These are phyloP conservation scores for Didymella exigua DNA, from an alignment of 2,329 filamentous ascomycete species.

Conservation along the genomic window DNA sequence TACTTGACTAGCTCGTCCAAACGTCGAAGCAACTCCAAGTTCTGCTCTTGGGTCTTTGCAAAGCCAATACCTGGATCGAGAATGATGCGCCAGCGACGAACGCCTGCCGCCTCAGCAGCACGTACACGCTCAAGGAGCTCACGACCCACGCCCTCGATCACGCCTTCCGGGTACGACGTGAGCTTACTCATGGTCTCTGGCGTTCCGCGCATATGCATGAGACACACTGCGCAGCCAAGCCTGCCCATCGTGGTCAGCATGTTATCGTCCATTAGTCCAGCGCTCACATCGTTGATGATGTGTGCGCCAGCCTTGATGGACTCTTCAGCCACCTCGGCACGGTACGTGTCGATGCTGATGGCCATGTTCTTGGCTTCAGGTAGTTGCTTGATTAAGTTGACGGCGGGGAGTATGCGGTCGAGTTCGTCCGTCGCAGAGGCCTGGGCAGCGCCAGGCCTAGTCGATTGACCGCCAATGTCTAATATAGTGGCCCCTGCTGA, in stretches of 20 bases:
- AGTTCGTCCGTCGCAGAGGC: slow-evolving; percentile 76
- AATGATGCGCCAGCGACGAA: slow-evolving; percentile 91
- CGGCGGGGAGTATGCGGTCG: slow-evolving; percentile 76
- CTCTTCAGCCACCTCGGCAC: slow-evolving; percentile 77
- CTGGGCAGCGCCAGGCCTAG: slow-evolving; percentile 74
- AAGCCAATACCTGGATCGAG: slow-evolving; percentile 95
- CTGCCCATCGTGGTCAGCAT: slow-evolving; percentile 84
- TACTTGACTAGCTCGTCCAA: slow-evolving; percentile 62
- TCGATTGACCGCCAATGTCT: slow-evolving; percentile 93
- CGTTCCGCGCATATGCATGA: slow-evolving; percentile 95
- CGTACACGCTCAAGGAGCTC: slow-evolving; percentile 74
- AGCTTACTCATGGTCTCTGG: slow-evolving; percentile 79
- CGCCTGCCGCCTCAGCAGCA: slow-evolving; percentile 79
- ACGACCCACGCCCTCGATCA: slow-evolving; percentile 67
- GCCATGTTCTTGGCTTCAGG: slow-evolving; percentile 67
- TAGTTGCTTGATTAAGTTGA: slow-evolving; percentile 72
- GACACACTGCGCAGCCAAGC: slow-evolving; percentile 76
- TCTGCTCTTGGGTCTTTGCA: slow-evolving; percentile 81
- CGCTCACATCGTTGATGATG: slow-evolving; percentile 94
- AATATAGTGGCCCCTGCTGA: slow-evolving; percentile 78
- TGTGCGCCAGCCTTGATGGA: slow-evolving; percentile 81
- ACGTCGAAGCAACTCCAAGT: slow-evolving; percentile 75
- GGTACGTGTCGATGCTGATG: slow-evolving; percentile 93
- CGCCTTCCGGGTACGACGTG: slow-evolving; percentile 66
- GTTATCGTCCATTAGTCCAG: slow-evolving; percentile 73